Evolutionary conservation across 148 eudicot species (phyloP), one percentile per base, ranked within the genome.

Genomic region (Dysphania ambrosioides): DNA sequence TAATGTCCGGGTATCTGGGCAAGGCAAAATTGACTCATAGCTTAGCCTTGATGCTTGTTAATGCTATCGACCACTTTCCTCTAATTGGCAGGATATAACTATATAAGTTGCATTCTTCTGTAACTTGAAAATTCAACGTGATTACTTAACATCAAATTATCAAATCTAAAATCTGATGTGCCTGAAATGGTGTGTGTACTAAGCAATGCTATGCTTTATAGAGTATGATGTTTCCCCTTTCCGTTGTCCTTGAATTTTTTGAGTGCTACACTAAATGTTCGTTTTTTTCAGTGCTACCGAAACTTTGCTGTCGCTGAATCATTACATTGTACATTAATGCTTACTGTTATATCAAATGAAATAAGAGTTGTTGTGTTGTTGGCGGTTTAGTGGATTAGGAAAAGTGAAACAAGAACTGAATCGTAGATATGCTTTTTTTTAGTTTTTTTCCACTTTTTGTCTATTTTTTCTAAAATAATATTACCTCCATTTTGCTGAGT

Each of bases 241-340:
- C 10, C 5, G n/a, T 0, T 70, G 36, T 71, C 63, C 64, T 60
- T 26, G 9, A 41, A 15, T 40, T 67, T 27, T 72, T 24, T 12
- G 5, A 9, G 32, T 30, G 40, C 69, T 1, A 62, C 55, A 51
- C 8, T 3, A 27, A 35, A 53, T 67, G 63, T 31, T 40, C 11
- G 36, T 32, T 23, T 32, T 6, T 23, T 26, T 65, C n/a, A 13
- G 69, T 30, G 56, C 77, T 74, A 42, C 41, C 29, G 21, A 44
- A 64, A 60, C 38, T 36, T 51, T 64, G 23, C 24, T 32, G 62
- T 42, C 41, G 53, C 3, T 12, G 30, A 47, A 74, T 74, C 44
- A 74, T 49, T 64, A 32, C 77, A 30, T 7, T 44, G 70, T 69
- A 49, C 47, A n/a, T 55, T 32, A 70, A 51, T 53, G 62, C 41